Base-by-base conservation (phyloP, 805 yeast genomes). In the Ogataea methanolica region DNA sequence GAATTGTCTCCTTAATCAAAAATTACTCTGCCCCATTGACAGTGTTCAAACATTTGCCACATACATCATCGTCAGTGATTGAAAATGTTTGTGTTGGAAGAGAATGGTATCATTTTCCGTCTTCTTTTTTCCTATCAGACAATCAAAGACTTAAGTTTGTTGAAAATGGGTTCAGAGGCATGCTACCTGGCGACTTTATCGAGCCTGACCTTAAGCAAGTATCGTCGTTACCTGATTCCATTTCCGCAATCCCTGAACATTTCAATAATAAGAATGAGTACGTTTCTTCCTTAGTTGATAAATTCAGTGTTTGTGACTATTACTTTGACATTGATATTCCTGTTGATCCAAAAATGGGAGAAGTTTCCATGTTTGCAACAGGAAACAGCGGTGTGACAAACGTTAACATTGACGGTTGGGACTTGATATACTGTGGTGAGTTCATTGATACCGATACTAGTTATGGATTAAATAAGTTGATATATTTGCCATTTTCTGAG, bases 91-190 rank as follows among this genome's bases (percentile, higher is more conserved):
- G 98, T 66, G 74, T 86, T n/a, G 97, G 97, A 2, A 76, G 96
- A 49, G 97, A 92, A 68, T 91, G 97, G 97, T 89, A 88, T 60
- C 86, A 92, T 60, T 91, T 72, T 66, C 97, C 98, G 9, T 82
- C 87, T 1, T 90, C 97, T 0, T 87, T 90, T 62, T 88, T 91
- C 60, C 68, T 92, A 22, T 83, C 87, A 4, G 75, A 78, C 5
- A 70, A 79, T 48, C 74, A 74, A 57, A 69, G 96, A 54, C 68
- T 89, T 22, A 71, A 72, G 56, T 92, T 88, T 63, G 79, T 87
- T 9, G 70, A 74, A 47, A 82, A 89, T 47, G 94, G 92, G 1
- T 92, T 91, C 66, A 79, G 83, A 62, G 97, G 97, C 0, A 69
- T 91, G 51, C 69, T 92, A 34, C 98, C 98, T 0, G 96, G 95